A percentile compares a stretch with the other conserved stretches of the same genome.
Evolutionary conservation across 257 asterid genomes (phyloP).

Genomic region (Thymus quinquecostatus): DNA sequence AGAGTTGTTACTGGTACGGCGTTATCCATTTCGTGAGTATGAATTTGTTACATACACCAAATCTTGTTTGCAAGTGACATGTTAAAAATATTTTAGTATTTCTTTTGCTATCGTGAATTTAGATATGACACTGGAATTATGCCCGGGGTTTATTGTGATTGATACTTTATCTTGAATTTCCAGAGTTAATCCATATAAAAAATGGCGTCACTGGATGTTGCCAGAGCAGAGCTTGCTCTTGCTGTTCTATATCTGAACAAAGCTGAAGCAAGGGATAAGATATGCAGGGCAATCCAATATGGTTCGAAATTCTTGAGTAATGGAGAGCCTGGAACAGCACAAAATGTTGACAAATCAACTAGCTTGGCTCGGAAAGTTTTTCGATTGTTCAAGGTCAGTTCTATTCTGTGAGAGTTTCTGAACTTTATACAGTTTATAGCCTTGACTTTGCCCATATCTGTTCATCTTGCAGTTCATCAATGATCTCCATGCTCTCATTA

Average conservation of each 20-base stretch:
- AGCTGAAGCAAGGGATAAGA: constrained; percentile 98
- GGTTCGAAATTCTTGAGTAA: constrained; percentile 95
- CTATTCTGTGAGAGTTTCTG: neutral
- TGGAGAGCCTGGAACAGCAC: constrained; percentile 93
- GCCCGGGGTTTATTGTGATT: neutral
- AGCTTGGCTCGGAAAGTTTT: constrained; percentile 97
- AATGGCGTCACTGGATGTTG: constrained; percentile 80
- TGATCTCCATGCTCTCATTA: constrained; percentile 85
- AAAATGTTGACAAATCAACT: constrained; percentile 88
- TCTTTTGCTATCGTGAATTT: neutral
- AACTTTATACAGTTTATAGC: neutral
- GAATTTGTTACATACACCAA: neutral
- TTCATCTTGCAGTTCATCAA: constrained; percentile 72
- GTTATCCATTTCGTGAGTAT: neutral
- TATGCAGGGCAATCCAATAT: constrained; percentile 97
- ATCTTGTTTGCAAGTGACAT: neutral
- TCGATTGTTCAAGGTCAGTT: constrained; percentile 86
- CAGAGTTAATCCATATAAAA: constrained; percentile 43
- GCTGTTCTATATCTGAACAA: constrained; percentile 88
- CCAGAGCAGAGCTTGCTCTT: constrained; percentile 92
- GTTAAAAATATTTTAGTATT: neutral
- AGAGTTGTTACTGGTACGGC: neutral
- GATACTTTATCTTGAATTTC: constrained; percentile 28
- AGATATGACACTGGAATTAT: neutral
- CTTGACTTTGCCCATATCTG: constrained; percentile 9